These are phyloP conservation scores for Alternaria consortialis DNA, from an alignment of 2,329 filamentous ascomycete genomes.

Conservation along the genomic window DNA sequence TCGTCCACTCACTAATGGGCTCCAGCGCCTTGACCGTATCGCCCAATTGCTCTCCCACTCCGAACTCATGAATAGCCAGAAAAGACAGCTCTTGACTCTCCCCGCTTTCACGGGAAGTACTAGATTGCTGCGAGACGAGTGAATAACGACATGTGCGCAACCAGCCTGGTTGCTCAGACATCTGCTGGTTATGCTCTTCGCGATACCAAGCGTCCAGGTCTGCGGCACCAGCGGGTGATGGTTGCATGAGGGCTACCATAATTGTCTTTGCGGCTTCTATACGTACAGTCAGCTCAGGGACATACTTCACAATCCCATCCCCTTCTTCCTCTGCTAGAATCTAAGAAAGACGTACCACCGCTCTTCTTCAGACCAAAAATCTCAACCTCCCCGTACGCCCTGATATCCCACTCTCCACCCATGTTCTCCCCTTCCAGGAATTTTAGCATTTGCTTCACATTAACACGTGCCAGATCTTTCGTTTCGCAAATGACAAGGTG, in stretches of 20 bases:
- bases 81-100: slow-evolving; percentile 26
- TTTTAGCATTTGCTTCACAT: slow-evolving; percentile 26
- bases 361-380: background rate
- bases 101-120: slow-evolving; percentile 13
- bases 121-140: slow-evolving; percentile 18
- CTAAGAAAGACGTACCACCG: background rate
- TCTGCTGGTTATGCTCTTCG: slow-evolving; percentile 46
- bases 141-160: slow-evolving; percentile 36
- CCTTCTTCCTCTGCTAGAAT: background rate
- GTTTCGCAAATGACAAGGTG: slow-evolving; percentile 38
- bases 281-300: background rate
- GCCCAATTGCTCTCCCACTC: slow-evolving; percentile 36
- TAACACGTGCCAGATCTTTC: slow-evolving; percentile 29
- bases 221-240: slow-evolving; percentile 26
- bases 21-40: slow-evolving; percentile 38
- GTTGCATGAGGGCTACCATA: slow-evolving; percentile 42
- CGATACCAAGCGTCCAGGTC: slow-evolving; percentile 45
- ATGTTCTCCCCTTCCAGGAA: background rate
- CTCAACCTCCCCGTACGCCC: background rate
- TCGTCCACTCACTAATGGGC: slow-evolving; percentile 45
- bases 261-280: slow-evolving; percentile 4
- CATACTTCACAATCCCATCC: background rate
- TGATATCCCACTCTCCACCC: background rate
- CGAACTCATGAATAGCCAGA: slow-evolving; percentile 44
- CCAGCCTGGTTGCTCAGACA: slow-evolving; percentile 42